Evolutionary conservation across 2,329 filamentous ascomycete genomes (phyloP), one percentile per base, ranked within the genome.

Genomic region (Onygenales sp.): DNA sequence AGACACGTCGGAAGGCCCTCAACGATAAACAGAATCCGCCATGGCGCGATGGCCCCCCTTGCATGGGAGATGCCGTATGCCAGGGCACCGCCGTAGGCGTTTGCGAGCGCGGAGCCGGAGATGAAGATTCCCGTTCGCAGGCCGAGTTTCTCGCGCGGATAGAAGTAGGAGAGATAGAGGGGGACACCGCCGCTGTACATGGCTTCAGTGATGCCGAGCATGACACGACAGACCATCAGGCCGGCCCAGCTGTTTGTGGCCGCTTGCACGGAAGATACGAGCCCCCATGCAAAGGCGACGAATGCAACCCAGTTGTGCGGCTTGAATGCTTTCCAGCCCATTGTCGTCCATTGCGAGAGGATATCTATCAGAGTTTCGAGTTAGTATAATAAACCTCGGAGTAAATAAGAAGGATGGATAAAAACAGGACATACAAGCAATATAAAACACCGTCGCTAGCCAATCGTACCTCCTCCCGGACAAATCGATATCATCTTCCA

Each of bases 121-220:
- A 70, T 55, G 57, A 79, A 79, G 13, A 78, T 63, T 0, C 75
- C 75, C 32, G 69, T 68, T 6, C 75, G 63, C 39, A 76, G 63
- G 3, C 75, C 75, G 5, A 78, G 59, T 56, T 72, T 72, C 37
- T 76, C 66, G 4, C 77, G 63, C 0, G 75, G 70, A 57, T 78
- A 79, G 65, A 79, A 76, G 59, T 74, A 75, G 1, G 69, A 71
- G 2, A 76, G 61, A 32, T 65, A 67, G 3, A 61, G 50, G 36
- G 58, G 57, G 10, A 58, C 32, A 10, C 55, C 58, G 2, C 45
- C 49, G 10, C 56, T 55, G 50, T 49, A 60, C 56, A 58, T 60
- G 27, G 58, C 47, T 46, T 60, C 58, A 6, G 49, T 50, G 4
- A 52, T 53, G 13, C 56, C 57, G 8, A 59, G 53, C 32, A 55